These are phyloP conservation scores for Avicennia marina DNA, from an alignment of 257 asterid genomes.

Conservation along the genomic window DNA sequence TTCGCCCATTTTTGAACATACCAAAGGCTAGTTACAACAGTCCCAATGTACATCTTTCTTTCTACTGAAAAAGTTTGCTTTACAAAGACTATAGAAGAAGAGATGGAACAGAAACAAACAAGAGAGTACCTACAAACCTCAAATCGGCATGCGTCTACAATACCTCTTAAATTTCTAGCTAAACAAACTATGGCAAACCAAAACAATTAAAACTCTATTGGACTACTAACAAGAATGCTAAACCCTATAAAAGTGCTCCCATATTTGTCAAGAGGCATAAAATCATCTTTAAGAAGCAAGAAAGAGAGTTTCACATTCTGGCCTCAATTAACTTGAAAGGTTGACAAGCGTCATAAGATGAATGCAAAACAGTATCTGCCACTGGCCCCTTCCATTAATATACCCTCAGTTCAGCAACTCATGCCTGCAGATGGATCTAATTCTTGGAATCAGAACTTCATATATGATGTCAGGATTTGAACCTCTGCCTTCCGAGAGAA, in stretches of 20 bases:
- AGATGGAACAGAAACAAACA: slow-evolving; percentile 16
- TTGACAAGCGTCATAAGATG: no score
- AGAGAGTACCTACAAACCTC: slow-evolving; percentile 27
- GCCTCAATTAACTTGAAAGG: no score
- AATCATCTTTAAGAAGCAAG: background rate
- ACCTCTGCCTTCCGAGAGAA: slow-evolving; percentile 18
- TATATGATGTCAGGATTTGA: no score
- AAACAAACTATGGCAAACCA: slow-evolving; percentile 22
- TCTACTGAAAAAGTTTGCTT: no score
- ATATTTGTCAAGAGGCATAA: no score
- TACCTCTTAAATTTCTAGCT: slow-evolving; percentile 32
- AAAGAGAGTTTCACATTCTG: background rate
- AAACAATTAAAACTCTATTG: slow-evolving; percentile 25
- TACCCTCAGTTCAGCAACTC: background rate
- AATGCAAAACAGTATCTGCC: background rate
- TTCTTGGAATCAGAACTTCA: no score
- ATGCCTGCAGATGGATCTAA: no score
- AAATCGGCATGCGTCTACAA: slow-evolving; percentile 22
- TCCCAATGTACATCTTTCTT: no score
- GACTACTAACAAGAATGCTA: slow-evolving; percentile 25
- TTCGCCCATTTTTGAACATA: no score
- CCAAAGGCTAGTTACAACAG: no score
- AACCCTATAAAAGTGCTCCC: slow-evolving; percentile 20
- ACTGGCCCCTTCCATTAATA: background rate
- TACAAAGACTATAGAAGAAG: no score